A percentile compares a stretch with the other conserved stretches of the same genome.
These are phyloP conservation scores for Aspergillus sp. DNA, from an alignment of 2,329 filamentous ascomycete species.

Conservation along the genomic window DNA sequence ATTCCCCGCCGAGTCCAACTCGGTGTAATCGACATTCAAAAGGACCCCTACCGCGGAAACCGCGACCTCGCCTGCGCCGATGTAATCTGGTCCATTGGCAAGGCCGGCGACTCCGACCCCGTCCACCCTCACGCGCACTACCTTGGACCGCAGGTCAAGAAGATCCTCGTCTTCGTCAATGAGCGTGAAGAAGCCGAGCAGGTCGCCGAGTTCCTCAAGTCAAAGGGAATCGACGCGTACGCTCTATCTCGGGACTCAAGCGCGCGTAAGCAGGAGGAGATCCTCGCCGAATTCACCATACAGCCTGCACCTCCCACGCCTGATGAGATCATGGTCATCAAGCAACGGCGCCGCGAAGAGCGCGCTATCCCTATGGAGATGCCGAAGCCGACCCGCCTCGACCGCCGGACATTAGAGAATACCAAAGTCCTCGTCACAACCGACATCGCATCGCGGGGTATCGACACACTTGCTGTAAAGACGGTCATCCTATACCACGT, in stretches of 20 bases:
- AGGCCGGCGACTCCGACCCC: slow-evolving; percentile 62
- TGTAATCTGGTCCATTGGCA: slow-evolving; percentile 90
- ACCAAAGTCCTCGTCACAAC: slow-evolving; percentile 94
- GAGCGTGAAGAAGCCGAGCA: slow-evolving; percentile 87
- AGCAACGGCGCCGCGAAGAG: slow-evolving; percentile 36
- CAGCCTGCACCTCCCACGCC: slow-evolving; percentile 41
- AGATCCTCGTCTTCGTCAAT: slow-evolving; percentile 95
- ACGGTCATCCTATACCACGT: slow-evolving; percentile 96
- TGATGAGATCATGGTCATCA: slow-evolving; percentile 38
- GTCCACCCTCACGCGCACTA: slow-evolving; percentile 38
- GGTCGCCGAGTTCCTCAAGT: slow-evolving; percentile 75
- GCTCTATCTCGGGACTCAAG: slow-evolving; percentile 84
- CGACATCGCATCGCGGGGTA: slow-evolving; percentile 87
- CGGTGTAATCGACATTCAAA: slow-evolving; percentile 87
- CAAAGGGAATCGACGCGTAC: slow-evolving; percentile 86
- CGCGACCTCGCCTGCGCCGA: slow-evolving; percentile 93
- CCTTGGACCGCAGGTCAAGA: slow-evolving; percentile 67
- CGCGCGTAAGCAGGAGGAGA: slow-evolving; percentile 75
- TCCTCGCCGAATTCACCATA: slow-evolving; percentile 73
- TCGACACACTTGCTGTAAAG: slow-evolving; percentile 88
- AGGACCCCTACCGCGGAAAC: slow-evolving; percentile 92
- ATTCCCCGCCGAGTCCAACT: slow-evolving; percentile 94
- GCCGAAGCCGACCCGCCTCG: slow-evolving; percentile 36
- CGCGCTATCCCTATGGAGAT: slow-evolving; percentile 48
- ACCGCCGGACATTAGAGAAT: slow-evolving; percentile 64